A percentile compares a stretch with the other conserved stretches of the same genome.
Conservation (phyloP, 306 rosid species). For the Nissolia schottii region DNA sequence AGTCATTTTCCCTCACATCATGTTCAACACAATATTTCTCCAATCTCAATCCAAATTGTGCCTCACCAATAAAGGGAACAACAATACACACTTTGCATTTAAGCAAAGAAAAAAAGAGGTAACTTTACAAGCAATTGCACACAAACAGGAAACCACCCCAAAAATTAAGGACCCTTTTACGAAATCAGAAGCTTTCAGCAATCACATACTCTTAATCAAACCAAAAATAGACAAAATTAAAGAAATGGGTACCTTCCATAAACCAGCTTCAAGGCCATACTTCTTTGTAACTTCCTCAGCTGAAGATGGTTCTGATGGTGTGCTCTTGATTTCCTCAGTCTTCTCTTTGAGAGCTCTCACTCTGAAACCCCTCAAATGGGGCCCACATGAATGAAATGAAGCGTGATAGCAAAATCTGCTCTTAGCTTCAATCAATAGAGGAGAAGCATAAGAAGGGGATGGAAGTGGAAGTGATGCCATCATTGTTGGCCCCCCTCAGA, state of each 20-base stretch:
- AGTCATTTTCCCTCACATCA: neutral
- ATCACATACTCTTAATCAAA: neutral
- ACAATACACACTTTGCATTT: slow-evolving; percentile 8
- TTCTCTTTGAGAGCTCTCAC: slow-evolving; percentile 67
- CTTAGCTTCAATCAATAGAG: slow-evolving; percentile 22
- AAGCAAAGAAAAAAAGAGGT: slow-evolving; percentile 10
- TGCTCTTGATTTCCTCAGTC: slow-evolving; percentile 61
- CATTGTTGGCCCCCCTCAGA: slow-evolving; percentile 38
- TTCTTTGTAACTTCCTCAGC: slow-evolving; percentile 76
- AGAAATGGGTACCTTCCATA: slow-evolving; percentile 73
- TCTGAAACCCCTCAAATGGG: slow-evolving; percentile 41
- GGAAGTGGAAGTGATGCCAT: slow-evolving; percentile 34
- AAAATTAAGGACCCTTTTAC: neutral
- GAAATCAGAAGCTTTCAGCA: neutral
- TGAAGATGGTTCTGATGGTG: slow-evolving; percentile 54
- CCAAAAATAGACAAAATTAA: slow-evolving; percentile 7
- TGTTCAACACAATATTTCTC: slow-evolving; percentile 4
- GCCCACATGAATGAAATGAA: slow-evolving; percentile 26
- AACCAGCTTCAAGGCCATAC: slow-evolving; percentile 92
- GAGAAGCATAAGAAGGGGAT: slow-evolving; percentile 40
- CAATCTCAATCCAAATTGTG: neutral
- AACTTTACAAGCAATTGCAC: slow-evolving; percentile 12
- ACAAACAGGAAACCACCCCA: slow-evolving; percentile 7
- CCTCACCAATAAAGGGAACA: neutral
- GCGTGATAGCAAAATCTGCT: slow-evolving; percentile 13